phyloP scores from a whole-genome alignment of 2,329 filamentous ascomycete species.

The Fusarium palustre region DNA sequence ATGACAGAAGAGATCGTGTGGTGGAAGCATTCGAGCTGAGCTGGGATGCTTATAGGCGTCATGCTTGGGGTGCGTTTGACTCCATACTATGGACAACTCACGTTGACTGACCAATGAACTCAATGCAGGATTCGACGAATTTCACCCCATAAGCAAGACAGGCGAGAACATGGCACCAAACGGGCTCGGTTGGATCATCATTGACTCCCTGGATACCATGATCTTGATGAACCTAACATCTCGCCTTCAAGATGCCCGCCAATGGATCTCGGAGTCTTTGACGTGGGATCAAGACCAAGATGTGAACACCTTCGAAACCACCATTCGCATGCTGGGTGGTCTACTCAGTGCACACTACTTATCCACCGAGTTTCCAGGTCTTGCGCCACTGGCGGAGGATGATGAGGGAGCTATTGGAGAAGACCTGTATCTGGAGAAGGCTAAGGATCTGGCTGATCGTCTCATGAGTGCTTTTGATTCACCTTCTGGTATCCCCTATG shows the following conservation, averaged over 20 bases:
- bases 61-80: conserved; percentile 85
- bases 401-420: conserved; percentile 80
- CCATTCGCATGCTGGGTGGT: conserved; percentile 96
- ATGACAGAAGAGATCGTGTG: conserved; percentile 80
- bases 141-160: conserved; percentile 82
- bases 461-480: conserved; percentile 90
- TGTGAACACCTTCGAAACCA: conserved; percentile 98
- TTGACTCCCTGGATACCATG: conserved; percentile 94
- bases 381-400: conserved; percentile 79
- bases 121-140: conserved; percentile 80
- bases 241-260: conserved; percentile 82
- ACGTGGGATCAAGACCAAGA: conserved; percentile 93
- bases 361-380: conserved; percentile 82
- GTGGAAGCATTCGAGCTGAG: conserved; percentile 91
- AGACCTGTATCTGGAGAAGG: conserved; percentile 95
- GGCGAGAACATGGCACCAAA: conserved; percentile 87
- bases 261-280: conserved; percentile 86
- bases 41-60: conserved; percentile 91
- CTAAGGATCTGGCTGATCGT: conserved; percentile 89
- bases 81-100: background rate
- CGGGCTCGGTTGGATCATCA: conserved; percentile 97
- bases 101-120: conserved; percentile 45
- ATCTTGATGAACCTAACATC: conserved; percentile 98
- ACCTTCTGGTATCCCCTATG: conserved; percentile 85
- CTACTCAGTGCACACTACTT: conserved; percentile 94